phyloP scores from a whole-genome alignment of 305 asterid species.

The Fraxinus sp. region DNA sequence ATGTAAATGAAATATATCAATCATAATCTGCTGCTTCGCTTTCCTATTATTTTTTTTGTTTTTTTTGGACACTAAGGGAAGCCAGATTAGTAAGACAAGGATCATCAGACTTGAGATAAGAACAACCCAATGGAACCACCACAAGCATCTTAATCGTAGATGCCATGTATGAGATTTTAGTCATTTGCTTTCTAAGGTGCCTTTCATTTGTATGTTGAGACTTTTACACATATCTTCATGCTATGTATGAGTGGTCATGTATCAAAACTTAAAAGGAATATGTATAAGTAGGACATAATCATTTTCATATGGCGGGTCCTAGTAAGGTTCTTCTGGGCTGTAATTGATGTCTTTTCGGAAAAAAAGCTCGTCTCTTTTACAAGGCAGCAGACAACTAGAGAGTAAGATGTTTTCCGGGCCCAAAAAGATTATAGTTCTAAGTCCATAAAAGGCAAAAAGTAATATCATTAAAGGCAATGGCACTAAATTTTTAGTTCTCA shows the following conservation, averaged over 20 bases:
- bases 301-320: conserved; percentile 35
- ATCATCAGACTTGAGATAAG: not conserved
- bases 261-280: conserved; percentile 10
- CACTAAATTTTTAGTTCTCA: conserved; percentile 42
- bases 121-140: not conserved
- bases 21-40: not conserved
- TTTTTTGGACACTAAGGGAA: not conserved
- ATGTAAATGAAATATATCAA: not conserved
- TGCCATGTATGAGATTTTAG: conserved; percentile 27
- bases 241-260: conserved; percentile 11
- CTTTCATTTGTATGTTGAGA: conserved; percentile 12
- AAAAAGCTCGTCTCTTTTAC: conserved; percentile 28
- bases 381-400: conserved; percentile 33
- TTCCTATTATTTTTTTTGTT: not conserved
- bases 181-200: conserved; percentile 8
- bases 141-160: not conserved
- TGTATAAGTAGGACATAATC: not conserved
- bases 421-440: conserved; percentile 26
- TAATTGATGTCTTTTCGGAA: conserved; percentile 36
- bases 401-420: conserved; percentile 34
- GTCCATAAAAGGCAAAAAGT: conserved; percentile 23
- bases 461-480: conserved; percentile 28
- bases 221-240: conserved; percentile 20
- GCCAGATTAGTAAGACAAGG: not conserved
- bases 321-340: conserved; percentile 31